These are phyloP conservation scores for Phytophthora sp. DNA, from an alignment of 352 stramenopile genomes.

Conservation along the genomic window DNA sequence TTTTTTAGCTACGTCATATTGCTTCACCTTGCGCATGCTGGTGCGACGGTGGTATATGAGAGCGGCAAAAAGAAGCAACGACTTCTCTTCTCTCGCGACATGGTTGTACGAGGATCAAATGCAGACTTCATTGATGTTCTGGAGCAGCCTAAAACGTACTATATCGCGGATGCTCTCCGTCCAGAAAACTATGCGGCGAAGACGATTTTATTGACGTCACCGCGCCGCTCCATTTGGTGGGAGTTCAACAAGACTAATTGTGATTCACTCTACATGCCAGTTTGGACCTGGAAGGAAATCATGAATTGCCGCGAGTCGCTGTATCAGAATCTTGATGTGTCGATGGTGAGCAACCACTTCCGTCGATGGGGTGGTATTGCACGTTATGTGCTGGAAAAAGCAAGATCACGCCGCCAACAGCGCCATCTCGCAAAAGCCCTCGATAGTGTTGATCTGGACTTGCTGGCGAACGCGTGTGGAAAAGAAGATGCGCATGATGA, in stretches of 20 bases:
- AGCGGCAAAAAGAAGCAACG: background rate
- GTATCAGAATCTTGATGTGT: background rate
- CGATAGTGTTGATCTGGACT: background rate
- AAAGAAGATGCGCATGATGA: background rate
- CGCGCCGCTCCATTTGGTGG: background rate
- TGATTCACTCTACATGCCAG: background rate
- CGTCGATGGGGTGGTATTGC: background rate
- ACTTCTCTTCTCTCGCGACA: background rate
- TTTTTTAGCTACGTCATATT: background rate
- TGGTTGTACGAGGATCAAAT: background rate
- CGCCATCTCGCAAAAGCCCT: background rate
- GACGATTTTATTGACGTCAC: constrained; percentile 33
- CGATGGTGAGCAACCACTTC: background rate
- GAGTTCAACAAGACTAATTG: constrained; percentile 27
- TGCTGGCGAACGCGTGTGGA: background rate
- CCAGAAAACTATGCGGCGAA: constrained; percentile 18
- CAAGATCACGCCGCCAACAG: background rate
- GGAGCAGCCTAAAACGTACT: constrained; percentile 21
- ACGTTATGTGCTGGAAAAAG: background rate
- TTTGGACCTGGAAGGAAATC: background rate
- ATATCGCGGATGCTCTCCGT: constrained; percentile 27
- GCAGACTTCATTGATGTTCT: constrained; percentile 25
- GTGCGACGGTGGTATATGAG: background rate
- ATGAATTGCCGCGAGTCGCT: background rate
- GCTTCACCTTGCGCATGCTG: background rate